Conservation (phyloP, 805 yeast genomes). For the Lipomyces mesembrius region DNA sequence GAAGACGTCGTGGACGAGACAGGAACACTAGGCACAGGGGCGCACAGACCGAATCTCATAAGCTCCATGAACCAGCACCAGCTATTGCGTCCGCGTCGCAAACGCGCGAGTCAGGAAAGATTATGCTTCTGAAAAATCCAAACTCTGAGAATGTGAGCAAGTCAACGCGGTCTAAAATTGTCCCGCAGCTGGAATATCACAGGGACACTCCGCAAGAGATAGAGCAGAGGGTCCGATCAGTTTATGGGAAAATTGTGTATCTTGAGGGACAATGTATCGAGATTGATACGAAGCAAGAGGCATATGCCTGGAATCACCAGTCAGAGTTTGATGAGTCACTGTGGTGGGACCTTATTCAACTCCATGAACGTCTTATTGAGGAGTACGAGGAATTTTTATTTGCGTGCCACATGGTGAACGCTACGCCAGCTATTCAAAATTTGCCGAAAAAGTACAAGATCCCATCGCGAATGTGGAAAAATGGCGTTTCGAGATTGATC, state of each 20-base stretch:
- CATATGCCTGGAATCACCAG: not conserved
- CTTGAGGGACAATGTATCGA: conserved; percentile 21
- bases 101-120: conserved; percentile 22
- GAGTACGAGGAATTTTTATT: conserved; percentile 34
- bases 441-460: conserved; percentile 31
- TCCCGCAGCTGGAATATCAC: conserved; percentile 17
- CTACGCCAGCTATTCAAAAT: conserved; percentile 15
- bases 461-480: conserved; percentile 31
- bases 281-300: conserved; percentile 4
- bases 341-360: conserved; percentile 23
- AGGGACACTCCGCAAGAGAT: conserved; percentile 21
- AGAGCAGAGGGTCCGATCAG: conserved; percentile 13
- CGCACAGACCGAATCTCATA: not conserved
- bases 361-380: conserved; percentile 27
- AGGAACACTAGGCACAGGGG: not conserved
- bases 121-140: conserved; percentile 33
- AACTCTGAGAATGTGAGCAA: conserved; percentile 4
- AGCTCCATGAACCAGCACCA: not conserved
- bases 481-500: conserved; percentile 19
- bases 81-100: not conserved
- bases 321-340: conserved; percentile 5
- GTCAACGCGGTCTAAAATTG: conserved; percentile 3
- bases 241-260: conserved; percentile 19
- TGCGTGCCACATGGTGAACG: conserved; percentile 19
- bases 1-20: not conserved